Evolutionary conservation across 1,284 basidiomycete species (phyloP).

Genomic region (Xerocomus minutiporus): DNA sequence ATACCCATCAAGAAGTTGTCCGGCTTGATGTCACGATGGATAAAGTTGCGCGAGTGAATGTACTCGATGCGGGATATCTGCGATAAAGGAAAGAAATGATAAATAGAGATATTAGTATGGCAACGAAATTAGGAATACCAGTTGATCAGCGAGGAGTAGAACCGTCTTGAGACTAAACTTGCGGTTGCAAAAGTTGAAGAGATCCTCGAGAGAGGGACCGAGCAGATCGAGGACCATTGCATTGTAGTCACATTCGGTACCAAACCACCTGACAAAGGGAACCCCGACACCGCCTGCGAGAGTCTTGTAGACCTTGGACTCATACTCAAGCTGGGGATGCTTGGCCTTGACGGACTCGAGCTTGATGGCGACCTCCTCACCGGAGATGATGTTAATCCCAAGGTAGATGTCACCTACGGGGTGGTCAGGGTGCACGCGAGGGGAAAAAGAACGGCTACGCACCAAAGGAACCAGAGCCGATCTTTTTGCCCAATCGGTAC

Average conservation of each 20-base stretch:
- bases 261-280: conserved; percentile 97
- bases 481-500: conserved; percentile 99
- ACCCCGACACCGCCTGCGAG: conserved; percentile 97
- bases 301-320: conserved; percentile 96
- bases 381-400: conserved; percentile 99
- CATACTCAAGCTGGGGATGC: conserved; percentile 99
- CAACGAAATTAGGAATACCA: conserved; percentile 51
- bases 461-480: conserved; percentile 98
- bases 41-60: conserved; percentile 99
- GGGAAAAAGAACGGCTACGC: conserved; percentile 31
- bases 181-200: conserved; percentile 99
- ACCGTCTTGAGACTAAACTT: conserved; percentile 98
- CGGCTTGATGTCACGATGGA: conserved; percentile 99
- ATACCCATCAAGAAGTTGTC: conserved; percentile 99
- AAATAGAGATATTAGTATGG: background rate
- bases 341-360: conserved; percentile 99
- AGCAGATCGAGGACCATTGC: conserved; percentile 99
- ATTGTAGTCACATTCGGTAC: conserved; percentile 99
- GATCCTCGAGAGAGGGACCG: conserved; percentile 94
- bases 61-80: conserved; percentile 99
- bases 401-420: conserved; percentile 93
- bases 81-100: background rate
- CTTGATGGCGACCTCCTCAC: conserved; percentile 99
- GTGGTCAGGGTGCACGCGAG: background rate
- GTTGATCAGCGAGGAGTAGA: conserved; percentile 92